phyloP scores from a whole-genome alignment of 2,329 filamentous ascomycete species.

The Fusarium sp. region DNA sequence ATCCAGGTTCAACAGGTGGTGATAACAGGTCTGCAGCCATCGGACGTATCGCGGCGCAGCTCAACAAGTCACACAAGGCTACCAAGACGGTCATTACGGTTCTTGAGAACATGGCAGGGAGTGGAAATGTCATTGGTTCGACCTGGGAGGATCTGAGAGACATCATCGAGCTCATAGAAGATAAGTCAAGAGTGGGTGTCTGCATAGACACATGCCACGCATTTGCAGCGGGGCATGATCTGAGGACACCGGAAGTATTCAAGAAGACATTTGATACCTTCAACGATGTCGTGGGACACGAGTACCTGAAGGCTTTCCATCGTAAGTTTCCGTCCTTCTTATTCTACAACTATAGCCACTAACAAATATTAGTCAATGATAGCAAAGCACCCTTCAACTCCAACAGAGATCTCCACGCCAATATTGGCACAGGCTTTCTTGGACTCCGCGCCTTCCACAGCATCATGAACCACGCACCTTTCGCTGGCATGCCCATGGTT shows the following conservation, averaged over 20 bases:
- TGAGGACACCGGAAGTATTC: constrained; percentile 80
- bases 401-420: constrained; percentile 90
- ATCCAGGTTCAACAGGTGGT: constrained; percentile 85
- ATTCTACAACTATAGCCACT: not conserved
- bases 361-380: constrained; percentile 75
- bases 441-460: constrained; percentile 91
- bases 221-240: constrained; percentile 93
- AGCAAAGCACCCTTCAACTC: constrained; percentile 89
- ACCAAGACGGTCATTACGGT: constrained; percentile 83
- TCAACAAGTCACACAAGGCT: constrained; percentile 84
- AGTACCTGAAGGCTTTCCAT: constrained; percentile 87
- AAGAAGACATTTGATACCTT: constrained; percentile 79
- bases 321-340: constrained; percentile 44
- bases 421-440: constrained; percentile 94
- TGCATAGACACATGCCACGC: constrained; percentile 98
- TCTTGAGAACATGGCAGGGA: constrained; percentile 94
- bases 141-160: constrained; percentile 87
- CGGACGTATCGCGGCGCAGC: constrained; percentile 78
- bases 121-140: constrained; percentile 86
- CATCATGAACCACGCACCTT: constrained; percentile 82
- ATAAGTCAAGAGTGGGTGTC: constrained; percentile 88
- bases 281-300: constrained; percentile 77
- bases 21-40: constrained; percentile 76
- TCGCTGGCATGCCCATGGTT: constrained; percentile 87
- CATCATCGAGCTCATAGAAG: constrained; percentile 81